These are phyloP conservation scores for Aureobasidium pullulans DNA, from an alignment of 2,329 filamentous ascomycete genomes.

Conservation along the genomic window DNA sequence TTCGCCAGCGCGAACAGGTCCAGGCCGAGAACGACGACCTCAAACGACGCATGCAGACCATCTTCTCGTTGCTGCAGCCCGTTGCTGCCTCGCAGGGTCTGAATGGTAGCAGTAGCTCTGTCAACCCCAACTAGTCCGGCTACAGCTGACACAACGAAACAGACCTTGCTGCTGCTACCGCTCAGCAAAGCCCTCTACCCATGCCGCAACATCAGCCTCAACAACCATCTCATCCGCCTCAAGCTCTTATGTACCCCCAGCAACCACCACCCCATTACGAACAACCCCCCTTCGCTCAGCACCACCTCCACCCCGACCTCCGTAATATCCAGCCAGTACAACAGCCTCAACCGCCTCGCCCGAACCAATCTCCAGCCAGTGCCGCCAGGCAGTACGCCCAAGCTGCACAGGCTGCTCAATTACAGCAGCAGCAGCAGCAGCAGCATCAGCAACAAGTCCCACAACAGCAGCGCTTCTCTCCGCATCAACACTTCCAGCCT, in stretches of 20 bases:
- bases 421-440: slow-evolving; percentile 4
- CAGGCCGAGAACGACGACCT: slow-evolving; percentile 76
- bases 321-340: slow-evolving; percentile 16
- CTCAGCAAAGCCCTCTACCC: slow-evolving; percentile 38
- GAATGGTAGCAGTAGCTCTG: slow-evolving; percentile 35
- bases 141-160: slow-evolving; percentile 15
- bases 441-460: not conserved
- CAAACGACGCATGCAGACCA: slow-evolving; percentile 57
- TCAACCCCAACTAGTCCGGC: not conserved
- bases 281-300: slow-evolving; percentile 16
- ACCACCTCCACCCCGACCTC: slow-evolving; percentile 28
- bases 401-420: slow-evolving; percentile 7
- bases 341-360: not conserved
- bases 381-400: slow-evolving; percentile 11
- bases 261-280: slow-evolving; percentile 9
- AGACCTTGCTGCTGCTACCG: slow-evolving; percentile 43
- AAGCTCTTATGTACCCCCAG: slow-evolving; percentile 13
- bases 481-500: not conserved
- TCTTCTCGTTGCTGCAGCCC: slow-evolving; percentile 58
- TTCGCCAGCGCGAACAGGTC: slow-evolving; percentile 61
- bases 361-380: slow-evolving; percentile 4
- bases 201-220: slow-evolving; percentile 10
- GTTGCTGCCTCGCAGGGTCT: slow-evolving; percentile 41
- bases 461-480: slow-evolving; percentile 5
- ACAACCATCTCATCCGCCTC: slow-evolving; percentile 15